Evolutionary conservation across 306 rosid genomes (phyloP), one percentile per base, ranked within the genome.

Genomic region (Arachis stenosperma): DNA sequence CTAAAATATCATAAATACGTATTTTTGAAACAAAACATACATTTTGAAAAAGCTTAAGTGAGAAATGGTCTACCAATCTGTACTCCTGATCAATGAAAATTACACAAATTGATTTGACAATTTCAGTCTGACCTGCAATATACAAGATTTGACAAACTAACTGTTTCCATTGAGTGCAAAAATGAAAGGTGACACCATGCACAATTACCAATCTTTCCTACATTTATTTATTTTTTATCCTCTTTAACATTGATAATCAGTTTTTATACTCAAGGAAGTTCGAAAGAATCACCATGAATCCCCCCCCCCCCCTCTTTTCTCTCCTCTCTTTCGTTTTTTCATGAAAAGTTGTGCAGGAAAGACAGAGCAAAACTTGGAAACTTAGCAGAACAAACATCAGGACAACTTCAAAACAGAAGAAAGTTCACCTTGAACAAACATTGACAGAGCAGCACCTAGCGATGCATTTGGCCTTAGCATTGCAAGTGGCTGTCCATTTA

Each of bases 391-490:
- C 65, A 71, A 75, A 59, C 61, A 76, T 62, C 50, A 6, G 29
- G 81, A 58, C 44, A 78, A 73, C 63, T 59, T 69, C 36, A 68
- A 14, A 52, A 64, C 58, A 70, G 70, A 78, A 86, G 66, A 69
- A 70, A 71, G 42, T 74, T 77, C 78, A 90, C 97, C 97, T 90
- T 90, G 86, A 76, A 90, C 54, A 74, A 90, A 86, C 83, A 89
- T 83, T 13, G 88, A 81, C 61, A 92, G 75, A 39, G 90, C 93
- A 74, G 75, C 82, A 70, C 87, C 84, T 53, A 92, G 89, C 76
- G 92, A 86, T 57, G 93, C 88, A 81, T 75, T 86, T 80, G 88
- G 86, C 80, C 85, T 86, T 68, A 92, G 83, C 93, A 88, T 84
- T 54, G 90, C 86, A 63, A 92, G 57, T n/a, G 89, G 90, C 68